A percentile compares a stretch with the other conserved stretches of the same genome.
Conservation (phyloP, 208 protist genomes). For the Trypanosoma cruzi region DNA sequence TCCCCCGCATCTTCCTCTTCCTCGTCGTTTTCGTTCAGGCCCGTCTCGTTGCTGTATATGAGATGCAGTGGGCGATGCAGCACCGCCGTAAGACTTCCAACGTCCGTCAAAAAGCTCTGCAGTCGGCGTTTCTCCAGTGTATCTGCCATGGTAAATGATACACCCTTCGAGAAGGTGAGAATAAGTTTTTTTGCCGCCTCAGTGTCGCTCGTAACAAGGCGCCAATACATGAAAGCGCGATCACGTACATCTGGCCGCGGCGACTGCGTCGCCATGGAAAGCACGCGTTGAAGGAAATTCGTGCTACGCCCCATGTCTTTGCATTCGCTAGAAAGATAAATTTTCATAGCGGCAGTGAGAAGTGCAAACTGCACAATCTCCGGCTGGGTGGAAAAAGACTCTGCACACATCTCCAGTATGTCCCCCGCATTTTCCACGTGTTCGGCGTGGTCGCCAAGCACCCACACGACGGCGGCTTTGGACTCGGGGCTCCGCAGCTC, state of each 20-base stretch:
- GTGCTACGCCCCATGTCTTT: constrained; percentile 1
- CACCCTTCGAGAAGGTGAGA: constrained; percentile 60
- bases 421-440: constrained; percentile 94
- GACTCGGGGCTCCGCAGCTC: constrained; percentile 97
- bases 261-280: constrained; percentile 81
- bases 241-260: constrained; percentile 97
- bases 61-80: constrained; percentile 33
- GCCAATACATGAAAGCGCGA: constrained; percentile 98
- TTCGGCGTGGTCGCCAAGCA: constrained; percentile 97
- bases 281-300: constrained; percentile 79
- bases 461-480: constrained; percentile 97
- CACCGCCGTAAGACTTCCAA: constrained; percentile 45
- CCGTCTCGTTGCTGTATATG: constrained; percentile 27
- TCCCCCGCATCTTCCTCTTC: constrained; percentile 13
- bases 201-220: constrained; percentile 94
- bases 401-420: constrained; percentile 95
- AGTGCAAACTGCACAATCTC: constrained; percentile 95
- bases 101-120: constrained; percentile 27
- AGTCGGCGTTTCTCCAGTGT: constrained; percentile 12
- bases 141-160: constrained; percentile 1
- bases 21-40: constrained; percentile 25
- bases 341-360: constrained; percentile 97
- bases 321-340: constrained; percentile 90
- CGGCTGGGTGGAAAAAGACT: constrained; percentile 94
- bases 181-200: constrained; percentile 92